Conservation (phyloP, 164 flowering plant species). For the Sextonia rubra region DNA sequence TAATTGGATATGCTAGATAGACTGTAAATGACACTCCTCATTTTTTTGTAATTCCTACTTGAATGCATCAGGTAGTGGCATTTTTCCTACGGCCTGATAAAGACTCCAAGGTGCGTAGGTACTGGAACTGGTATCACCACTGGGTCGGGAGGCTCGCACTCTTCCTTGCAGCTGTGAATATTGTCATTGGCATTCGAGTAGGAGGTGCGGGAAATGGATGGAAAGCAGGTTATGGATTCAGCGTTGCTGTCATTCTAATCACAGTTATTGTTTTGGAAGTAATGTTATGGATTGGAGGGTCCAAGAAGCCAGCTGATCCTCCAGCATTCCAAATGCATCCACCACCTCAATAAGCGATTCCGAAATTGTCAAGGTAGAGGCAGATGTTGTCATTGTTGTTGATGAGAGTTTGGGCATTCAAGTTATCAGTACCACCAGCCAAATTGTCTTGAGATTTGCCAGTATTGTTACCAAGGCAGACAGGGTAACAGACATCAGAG, state of each 20-base stretch:
- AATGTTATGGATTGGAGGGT: conserved; percentile 27
- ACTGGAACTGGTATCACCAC: conserved; percentile 80
- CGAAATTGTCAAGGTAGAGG: not conserved
- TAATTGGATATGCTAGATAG: too few relatives aligned
- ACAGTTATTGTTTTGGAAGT: conserved; percentile 54
- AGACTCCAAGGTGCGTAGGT: conserved; percentile 55
- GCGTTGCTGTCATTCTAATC: conserved; percentile 35
- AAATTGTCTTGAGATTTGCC: not conserved
- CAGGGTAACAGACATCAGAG: not conserved
- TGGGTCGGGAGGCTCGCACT: conserved; percentile 67
- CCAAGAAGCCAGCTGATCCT: conserved; percentile 20
- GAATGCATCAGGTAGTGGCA: conserved; percentile 50
- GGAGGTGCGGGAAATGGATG: conserved; percentile 46
- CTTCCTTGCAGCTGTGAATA: conserved; percentile 60
- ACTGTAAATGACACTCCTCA: too few relatives aligned
- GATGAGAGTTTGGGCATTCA: not conserved
- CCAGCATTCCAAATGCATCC: conserved; percentile 42
- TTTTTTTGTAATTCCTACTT: not conserved
- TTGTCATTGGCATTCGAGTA: conserved; percentile 51
- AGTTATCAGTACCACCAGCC: not conserved
- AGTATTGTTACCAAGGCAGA: not conserved
- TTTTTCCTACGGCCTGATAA: conserved; percentile 56
- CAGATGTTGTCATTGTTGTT: not conserved
- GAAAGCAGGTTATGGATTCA: conserved; percentile 66
- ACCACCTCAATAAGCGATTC: conserved; percentile 13